Conservation (phyloP, 305 asterid genomes). For the Fraxinus nigra region DNA sequence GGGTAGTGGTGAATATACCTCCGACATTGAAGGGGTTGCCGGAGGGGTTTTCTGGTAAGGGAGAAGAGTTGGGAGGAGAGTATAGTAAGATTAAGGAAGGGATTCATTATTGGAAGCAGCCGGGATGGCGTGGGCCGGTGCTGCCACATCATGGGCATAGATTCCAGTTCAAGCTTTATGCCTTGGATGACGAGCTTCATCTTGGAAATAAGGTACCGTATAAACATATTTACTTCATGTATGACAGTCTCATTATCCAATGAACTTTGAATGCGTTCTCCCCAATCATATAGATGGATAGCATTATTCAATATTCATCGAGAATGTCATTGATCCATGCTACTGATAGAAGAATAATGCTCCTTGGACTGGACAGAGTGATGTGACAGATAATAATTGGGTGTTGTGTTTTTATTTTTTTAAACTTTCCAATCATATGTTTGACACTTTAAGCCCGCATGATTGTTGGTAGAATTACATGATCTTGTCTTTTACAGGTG, state of each 20-base stretch:
- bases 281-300: no score
- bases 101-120: conserved; percentile 52
- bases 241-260: no score
- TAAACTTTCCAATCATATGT: no score
- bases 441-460: no score
- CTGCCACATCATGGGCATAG: conserved; percentile 61
- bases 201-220: conserved; percentile 67
- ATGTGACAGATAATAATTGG: no score
- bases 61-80: conserved; percentile 49
- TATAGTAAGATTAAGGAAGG: conserved; percentile 60
- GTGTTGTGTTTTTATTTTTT: no score
- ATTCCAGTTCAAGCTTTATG: conserved; percentile 70
- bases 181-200: conserved; percentile 52
- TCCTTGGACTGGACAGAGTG: no score
- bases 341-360: no score
- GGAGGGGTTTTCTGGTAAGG: conserved; percentile 73
- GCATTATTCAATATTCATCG: no score
- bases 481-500: conserved; percentile 40
- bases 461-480: background rate
- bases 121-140: conserved; percentile 71
- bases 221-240: background rate
- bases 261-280: no score
- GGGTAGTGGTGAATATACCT: conserved; percentile 79
- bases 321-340: background rate
- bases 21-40: conserved; percentile 71